Evolutionary conservation across 345 rosid genomes (phyloP), one percentile per base, ranked within the genome.

Genomic region (Eucalyptus camaldulensis): DNA sequence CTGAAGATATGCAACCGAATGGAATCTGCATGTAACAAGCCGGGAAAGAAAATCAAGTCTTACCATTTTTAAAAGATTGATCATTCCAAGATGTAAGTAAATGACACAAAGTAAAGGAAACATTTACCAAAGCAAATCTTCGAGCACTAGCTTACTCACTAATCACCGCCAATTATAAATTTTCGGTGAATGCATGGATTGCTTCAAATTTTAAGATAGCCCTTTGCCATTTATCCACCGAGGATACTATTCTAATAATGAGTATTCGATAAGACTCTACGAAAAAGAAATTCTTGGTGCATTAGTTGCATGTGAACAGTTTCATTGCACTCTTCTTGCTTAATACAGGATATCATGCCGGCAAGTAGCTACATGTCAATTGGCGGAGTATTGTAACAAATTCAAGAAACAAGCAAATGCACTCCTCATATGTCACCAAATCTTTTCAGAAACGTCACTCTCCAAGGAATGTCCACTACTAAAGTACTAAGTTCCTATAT

Each of bases 1-100:
- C 91, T 96, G 99, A 44, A 97, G 97, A 92, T 96, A 97, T 17
- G 99, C 97, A 56, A 95, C 95, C 40, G 95, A 91, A 5, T 92
- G 91, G 88, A 96, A 97, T 91, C 99, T 96, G 86, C 90, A 90
- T 21, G 25, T 80, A 83, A 9, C 62, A n/a, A 54, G 16, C 29
- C 11, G 9, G 47, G 85, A 76, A 76, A 40, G 29, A 40, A 40
- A 37, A 37, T 72, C 81, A 33, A 33, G 81, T 17, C 44, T 72
- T 33, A 9, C 81, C 81, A 69, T 69, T 33, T 69, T 33, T 4
- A 16, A 19, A 21, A 37, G 47, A 76, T 37, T 10, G 24, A 76
- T 40, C 47, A 76, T 76, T 76, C 83, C 83, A 40, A 40, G 27
- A 6, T 6, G 24, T 40, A 37, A 22, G 21, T 40, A 76, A 21